Evolutionary conservation across 169 alveolate genomes (phyloP).

Genomic region (Prorocentrum cordatum): DNA sequence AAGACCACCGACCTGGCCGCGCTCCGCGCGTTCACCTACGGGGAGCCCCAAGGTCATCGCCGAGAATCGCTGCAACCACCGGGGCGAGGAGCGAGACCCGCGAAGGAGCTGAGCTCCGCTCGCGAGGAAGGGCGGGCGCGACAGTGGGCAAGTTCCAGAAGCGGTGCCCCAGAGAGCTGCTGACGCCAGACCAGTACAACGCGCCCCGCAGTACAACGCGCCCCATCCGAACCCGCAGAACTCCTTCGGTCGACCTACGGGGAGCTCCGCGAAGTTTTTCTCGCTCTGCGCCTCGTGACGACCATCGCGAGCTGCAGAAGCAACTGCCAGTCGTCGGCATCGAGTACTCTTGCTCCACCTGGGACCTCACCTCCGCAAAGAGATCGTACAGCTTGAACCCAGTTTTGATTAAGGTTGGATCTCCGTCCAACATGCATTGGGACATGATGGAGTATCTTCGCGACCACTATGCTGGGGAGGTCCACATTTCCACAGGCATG

Average conservation of each 20-base stretch:
- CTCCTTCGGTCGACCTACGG: not conserved
- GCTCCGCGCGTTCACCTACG: too few relatives aligned
- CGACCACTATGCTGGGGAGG: not conserved
- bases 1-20: too few relatives aligned
- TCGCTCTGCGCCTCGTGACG: not conserved
- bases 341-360: not conserved
- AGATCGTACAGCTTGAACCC: not conserved
- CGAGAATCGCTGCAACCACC: too few relatives aligned
- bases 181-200: not conserved
- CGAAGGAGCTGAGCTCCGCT: not conserved
- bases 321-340: not conserved
- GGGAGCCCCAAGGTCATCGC: too few relatives aligned
- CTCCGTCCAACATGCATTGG: not conserved
- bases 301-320: not conserved
- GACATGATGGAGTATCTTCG: not conserved
- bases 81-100: too few relatives aligned
- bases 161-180: not conserved
- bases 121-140: not conserved
- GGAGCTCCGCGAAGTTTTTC: not conserved
- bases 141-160: not conserved
- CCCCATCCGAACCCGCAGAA: not conserved
- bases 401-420: not conserved
- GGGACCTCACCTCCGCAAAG: not conserved
- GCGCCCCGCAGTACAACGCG: too few relatives aligned
- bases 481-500: not conserved